Base-by-base conservation (phyloP, 2,329 filamentous ascomycete species). In the Aspergillus thermomutatus region DNA sequence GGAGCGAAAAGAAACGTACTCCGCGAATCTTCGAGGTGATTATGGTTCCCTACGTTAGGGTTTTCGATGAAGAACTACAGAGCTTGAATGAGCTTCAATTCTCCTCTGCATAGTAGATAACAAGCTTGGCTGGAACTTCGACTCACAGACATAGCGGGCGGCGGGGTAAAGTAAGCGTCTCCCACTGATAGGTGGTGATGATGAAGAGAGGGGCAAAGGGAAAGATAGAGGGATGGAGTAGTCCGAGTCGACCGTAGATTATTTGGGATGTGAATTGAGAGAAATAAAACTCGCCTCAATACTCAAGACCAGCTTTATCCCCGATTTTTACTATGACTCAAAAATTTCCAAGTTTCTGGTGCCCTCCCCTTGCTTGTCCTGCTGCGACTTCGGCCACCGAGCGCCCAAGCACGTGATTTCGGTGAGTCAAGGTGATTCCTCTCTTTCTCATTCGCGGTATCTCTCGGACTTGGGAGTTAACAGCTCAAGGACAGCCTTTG, bases 1-100 rank as follows among this genome's bases (percentile, higher is more conserved):
- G 27, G 49, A 53, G 54, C 57, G 27, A 55, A 53, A 31, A 27
- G 56, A 59, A n/a, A 73, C 85, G 64, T 82, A 93, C 90, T 90
- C 80, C 90, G 84, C 85, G 89, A 92, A 73, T 94, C 90, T 75
- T 94, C 90, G 56, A 88, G 85, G 61, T 85, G 82, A 52, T 80
- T 79, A 74, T 85, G 86, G 75, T 92, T 89, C 66, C 90, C 90
- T 65, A 92, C 86, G 75, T 89, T 85, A 66, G 88, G 86, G 75
- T 93, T 92, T 70, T 89, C 83, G 66, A 91, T 89, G 78, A 85
- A 90, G 82, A 90, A 92, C 82, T 87, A 65, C 53, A 52, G 28
- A 49, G 8, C 58, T 51, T 45, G 19, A 43, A 47, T 62, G 31
- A 62, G 48, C 37, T 31, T 26, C 27, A 47, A 52, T 54, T 34